A percentile compares a stretch with the other conserved stretches of the same genome.
Evolutionary conservation across 331 rosid species (phyloP).

Genomic region (Stylosanthes scabra): DNA sequence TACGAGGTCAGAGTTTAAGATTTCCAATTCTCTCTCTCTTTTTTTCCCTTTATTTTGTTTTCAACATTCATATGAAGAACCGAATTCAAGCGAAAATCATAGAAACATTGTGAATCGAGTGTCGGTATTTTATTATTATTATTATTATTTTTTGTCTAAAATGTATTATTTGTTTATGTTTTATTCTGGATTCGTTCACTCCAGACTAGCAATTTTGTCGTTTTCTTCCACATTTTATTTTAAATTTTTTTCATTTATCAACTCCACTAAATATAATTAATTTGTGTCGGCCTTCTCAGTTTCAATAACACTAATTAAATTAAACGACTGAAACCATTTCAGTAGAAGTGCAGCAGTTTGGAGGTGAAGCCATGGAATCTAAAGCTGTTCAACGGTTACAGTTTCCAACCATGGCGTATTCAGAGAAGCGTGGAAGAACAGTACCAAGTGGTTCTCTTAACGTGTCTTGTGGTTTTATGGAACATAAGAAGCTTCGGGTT

Average conservation of each 20-base stretch:
- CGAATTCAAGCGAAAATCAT: background rate
- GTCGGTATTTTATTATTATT: background rate
- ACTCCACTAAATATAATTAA: background rate
- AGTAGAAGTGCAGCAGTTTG: conserved; percentile 16
- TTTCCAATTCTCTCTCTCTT: background rate
- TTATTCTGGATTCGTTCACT: background rate
- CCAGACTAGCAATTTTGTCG: background rate
- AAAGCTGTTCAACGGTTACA: conserved; percentile 48
- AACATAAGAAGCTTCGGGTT: conserved; percentile 46
- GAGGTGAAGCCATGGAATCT: conserved; percentile 59
- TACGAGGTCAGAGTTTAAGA: conserved; percentile 12
- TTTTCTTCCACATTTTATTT: background rate
- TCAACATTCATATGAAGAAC: background rate
- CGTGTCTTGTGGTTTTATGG: conserved; percentile 44
- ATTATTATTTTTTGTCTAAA: too few relatives aligned
- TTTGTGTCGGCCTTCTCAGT: background rate
- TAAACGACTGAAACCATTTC: background rate
- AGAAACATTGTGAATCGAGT: background rate
- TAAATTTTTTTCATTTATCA: background rate
- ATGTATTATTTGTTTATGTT: background rate
- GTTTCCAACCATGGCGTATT: conserved; percentile 48
- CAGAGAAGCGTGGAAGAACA: conserved; percentile 44
- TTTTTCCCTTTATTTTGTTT: background rate
- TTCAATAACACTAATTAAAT: background rate
- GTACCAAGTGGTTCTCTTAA: conserved; percentile 42